Percentiles rank a stretch among this genome's conserved stretches.
Conservation (phyloP, 495 filamentous ascomycete genomes). For the Xylaria venustula region DNA sequence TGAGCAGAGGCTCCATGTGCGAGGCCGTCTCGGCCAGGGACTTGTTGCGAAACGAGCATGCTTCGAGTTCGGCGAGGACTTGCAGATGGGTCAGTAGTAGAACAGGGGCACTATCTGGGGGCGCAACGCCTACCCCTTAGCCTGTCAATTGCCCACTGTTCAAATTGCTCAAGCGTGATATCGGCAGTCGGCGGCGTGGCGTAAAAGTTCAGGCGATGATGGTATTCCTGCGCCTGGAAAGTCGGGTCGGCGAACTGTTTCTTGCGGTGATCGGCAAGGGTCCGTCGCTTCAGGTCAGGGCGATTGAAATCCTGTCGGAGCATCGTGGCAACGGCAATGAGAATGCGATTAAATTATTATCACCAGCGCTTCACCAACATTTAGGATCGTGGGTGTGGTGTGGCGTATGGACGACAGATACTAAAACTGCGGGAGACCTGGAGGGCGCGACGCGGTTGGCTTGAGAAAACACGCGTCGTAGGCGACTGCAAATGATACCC, state of each 20-base stretch:
- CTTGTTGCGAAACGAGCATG: constrained; percentile 92
- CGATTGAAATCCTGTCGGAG: constrained; percentile 68
- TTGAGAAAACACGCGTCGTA: constrained; percentile 6
- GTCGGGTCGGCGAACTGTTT: constrained; percentile 75
- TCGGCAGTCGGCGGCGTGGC: constrained; percentile 83
- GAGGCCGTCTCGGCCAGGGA: constrained; percentile 69
- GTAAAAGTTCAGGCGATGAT: constrained; percentile 91
- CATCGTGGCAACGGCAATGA: constrained; percentile 48
- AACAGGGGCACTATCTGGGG: background rate
- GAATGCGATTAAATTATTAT: background rate
- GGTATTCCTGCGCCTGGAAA: constrained; percentile 74
- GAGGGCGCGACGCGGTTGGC: background rate
- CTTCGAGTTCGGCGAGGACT: constrained; percentile 95
- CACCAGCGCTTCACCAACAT: too few species aligned
- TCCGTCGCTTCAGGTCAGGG: constrained; percentile 79
- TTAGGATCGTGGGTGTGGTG: too few species aligned
- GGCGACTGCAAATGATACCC: background rate
- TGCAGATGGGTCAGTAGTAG: constrained; percentile 15
- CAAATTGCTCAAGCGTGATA: constrained; percentile 95
- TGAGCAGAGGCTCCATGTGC: constrained; percentile 76
- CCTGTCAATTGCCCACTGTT: constrained; percentile 98
- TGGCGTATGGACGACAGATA: background rate
- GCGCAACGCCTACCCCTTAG: constrained; percentile 58
- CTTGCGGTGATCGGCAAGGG: constrained; percentile 73
- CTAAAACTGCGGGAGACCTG: too few species aligned